Evolutionary conservation across 83 land plant species (phyloP), one percentile per base, ranked within the genome.

Genomic region (Picea engelmannii): DNA sequence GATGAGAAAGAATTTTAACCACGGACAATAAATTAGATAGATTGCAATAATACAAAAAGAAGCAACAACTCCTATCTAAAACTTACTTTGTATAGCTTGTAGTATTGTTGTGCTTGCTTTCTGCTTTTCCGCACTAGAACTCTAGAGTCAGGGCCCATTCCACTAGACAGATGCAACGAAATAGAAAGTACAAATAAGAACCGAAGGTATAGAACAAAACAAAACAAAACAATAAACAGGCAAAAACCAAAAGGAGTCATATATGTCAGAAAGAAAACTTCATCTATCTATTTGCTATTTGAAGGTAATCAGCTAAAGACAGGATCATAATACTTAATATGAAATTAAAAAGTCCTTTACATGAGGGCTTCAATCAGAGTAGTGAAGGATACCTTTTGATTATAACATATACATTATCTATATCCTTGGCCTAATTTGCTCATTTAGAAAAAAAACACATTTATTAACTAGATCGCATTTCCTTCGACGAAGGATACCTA

Each of bases 71-170:
- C 10, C 23, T 76, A 76, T 76, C 13, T 62, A 81, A 60, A 3
- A 52, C 60, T 66, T 89, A 98, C 98, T 85, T 96, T 96, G 83
- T 98, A 98, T n/a, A 98, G 75, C 44, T 96, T 85, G 78, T 84
- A 86, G 81, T 98, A 98, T 74, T 94, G 94, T 78, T 90, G 93
- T 75, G 99, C 97, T 86, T 98, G 99, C 88, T 98, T 96, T 83
- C 98, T 92, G 83, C 99, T 98, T 86, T 96, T 96, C 44, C 99
- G 90, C 62, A 98, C 95, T 73, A 98, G 82, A 44, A 98, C 99
- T 66, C 99, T 87, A 66, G 96, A 98, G 87, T 98, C 99, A 42
- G 99, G 99, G 35, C 99, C 99, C 99, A 98, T 98, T 18, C 99
- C 99, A 90, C 99, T 98, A 90, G 65, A 84, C 60, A 18, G 55